phyloP scores from a whole-genome alignment of 169 alveolate species.

The Condylostoma magnum region DNA sequence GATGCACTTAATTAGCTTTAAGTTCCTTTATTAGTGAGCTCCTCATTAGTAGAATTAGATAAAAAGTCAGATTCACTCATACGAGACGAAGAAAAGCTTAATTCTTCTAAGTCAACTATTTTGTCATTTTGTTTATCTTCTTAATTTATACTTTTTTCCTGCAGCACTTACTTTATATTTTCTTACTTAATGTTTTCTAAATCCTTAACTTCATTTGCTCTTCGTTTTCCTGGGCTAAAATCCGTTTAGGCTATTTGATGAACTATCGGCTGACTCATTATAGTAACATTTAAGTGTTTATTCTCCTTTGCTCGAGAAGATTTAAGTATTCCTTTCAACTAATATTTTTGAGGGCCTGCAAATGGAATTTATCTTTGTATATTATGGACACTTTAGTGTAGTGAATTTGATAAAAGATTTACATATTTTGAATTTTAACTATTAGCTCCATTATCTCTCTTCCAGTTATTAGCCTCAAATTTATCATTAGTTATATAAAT shows the following conservation, averaged over 20 bases:
- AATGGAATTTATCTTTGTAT: too few relatives aligned
- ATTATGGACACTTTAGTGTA: too few relatives aligned
- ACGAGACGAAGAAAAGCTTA: neutral
- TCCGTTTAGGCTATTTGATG: neutral
- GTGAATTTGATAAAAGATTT: too few relatives aligned
- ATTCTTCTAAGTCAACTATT: constrained; percentile 15
- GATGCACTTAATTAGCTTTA: neutral
- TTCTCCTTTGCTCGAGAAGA: too few relatives aligned
- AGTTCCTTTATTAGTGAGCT: neutral
- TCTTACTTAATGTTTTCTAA: neutral
- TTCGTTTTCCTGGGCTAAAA: neutral
- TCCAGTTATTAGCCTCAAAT: too few relatives aligned
- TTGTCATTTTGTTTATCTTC: neutral
- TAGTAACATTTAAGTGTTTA: too few relatives aligned
- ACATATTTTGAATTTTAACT: too few relatives aligned
- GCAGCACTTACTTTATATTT: neutral
- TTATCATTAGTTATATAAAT: too few relatives aligned
- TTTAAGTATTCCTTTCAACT: too few relatives aligned
- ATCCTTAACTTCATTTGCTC: neutral
- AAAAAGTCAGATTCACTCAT: neutral
- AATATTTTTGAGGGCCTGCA: too few relatives aligned
- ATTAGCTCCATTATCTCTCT: too few relatives aligned
- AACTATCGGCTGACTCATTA: neutral
- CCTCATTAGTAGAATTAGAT: neutral
- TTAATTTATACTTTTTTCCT: neutral